A percentile compares a stretch with the other conserved stretches of the same genome.
These are phyloP conservation scores for Tulasnella sp. DNA, from an alignment of 768 basidiomycete species.

Conservation along the genomic window DNA sequence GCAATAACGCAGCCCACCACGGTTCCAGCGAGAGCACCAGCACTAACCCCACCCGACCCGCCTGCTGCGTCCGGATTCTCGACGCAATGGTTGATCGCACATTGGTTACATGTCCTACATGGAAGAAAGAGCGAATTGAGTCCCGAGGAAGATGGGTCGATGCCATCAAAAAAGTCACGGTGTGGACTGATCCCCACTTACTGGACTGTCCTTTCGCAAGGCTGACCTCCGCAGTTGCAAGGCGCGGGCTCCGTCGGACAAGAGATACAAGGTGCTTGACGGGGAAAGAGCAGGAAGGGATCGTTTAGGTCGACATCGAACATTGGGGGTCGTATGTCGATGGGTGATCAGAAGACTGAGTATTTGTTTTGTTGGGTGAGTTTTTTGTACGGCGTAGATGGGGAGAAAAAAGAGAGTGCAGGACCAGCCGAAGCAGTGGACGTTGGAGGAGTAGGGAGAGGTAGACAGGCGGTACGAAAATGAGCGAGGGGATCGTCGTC, in stretches of 20 bases:
- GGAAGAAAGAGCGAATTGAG: neutral
- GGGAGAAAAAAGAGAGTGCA: conserved; percentile 9
- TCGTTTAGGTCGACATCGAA: neutral
- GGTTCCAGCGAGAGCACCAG: conserved; percentile 15
- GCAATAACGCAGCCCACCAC: conserved; percentile 16
- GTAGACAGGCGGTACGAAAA: conserved; percentile 3
- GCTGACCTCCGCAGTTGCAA: conserved; percentile 4
- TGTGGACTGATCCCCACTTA: neutral
- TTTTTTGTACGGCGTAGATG: neutral
- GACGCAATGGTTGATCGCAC: conserved; percentile 11
- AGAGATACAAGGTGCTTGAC: conserved; percentile 2
- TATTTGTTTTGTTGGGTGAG: neutral
- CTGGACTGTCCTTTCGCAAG: conserved; percentile 8
- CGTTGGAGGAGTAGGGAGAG: neutral
- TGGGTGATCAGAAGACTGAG: neutral
- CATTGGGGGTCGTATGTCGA: neutral
- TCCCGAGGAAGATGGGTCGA: neutral
- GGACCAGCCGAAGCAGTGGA: conserved; percentile 15
- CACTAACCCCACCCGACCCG: neutral
- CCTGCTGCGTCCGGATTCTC: neutral
- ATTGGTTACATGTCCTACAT: conserved; percentile 2
- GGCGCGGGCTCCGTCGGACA: conserved; percentile 4
- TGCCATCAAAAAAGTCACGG: neutral
- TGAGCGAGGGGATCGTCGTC: neutral
- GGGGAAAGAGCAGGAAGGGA: neutral